Evolutionary conservation across 1,284 basidiomycete genomes (phyloP).

Genomic region (Dichomitus squalens): DNA sequence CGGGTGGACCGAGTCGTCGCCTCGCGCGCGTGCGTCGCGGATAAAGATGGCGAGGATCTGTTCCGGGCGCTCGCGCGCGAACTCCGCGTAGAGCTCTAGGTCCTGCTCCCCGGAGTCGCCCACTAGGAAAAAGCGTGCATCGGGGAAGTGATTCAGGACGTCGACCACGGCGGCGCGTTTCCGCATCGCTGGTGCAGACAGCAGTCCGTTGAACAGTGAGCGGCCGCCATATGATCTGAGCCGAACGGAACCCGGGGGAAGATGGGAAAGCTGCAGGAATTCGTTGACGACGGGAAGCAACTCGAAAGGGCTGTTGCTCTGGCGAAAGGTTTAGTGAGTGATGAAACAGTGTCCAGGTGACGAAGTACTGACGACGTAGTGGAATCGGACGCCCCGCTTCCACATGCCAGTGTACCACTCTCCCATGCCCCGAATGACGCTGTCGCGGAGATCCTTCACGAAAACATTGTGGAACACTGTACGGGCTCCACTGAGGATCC

Average conservation of each 20-base stretch:
- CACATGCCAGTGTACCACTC: constrained; percentile 80
- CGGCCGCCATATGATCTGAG: constrained; percentile 83
- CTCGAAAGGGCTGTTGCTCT: constrained; percentile 91
- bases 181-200: constrained; percentile 74
- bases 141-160: constrained; percentile 75
- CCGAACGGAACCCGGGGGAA: constrained; percentile 73
- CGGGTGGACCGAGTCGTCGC: constrained; percentile 26
- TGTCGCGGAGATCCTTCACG: constrained; percentile 75
- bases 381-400: constrained; percentile 72
- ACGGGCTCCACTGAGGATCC: constrained; percentile 73
- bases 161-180: constrained; percentile 82
- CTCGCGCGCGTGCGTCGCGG: constrained; percentile 60
- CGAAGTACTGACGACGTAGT: constrained; percentile 74
- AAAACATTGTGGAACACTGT: constrained; percentile 81
- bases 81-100: constrained; percentile 76
- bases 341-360: not conserved
- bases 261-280: constrained; percentile 72
- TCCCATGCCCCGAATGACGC: constrained; percentile 84
- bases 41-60: constrained; percentile 79
- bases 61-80: constrained; percentile 68
- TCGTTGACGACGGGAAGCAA: constrained; percentile 80
- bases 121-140: constrained; percentile 78
- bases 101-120: constrained; percentile 92
- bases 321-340: not conserved
- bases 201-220: constrained; percentile 76